Conservation (phyloP, 2,329 filamentous ascomycete genomes). For the Daldinia eschscholtzii region DNA sequence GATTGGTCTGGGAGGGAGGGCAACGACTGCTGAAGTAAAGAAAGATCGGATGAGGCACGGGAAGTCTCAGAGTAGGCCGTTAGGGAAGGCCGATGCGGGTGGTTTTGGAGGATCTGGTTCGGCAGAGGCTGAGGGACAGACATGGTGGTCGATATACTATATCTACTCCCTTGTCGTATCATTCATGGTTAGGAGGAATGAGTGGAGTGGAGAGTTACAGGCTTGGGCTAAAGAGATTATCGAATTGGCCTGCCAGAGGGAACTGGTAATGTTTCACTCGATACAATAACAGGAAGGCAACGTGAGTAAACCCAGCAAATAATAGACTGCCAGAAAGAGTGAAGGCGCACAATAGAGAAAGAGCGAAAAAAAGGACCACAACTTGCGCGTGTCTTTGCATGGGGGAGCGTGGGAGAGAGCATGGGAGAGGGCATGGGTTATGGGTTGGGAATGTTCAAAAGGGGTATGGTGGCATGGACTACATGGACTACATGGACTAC, state of each 20-base stretch:
- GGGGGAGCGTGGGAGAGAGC: constrained; percentile 12
- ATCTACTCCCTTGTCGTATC: constrained; percentile 40
- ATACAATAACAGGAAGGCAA: constrained; percentile 42
- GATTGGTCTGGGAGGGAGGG: constrained; percentile 46
- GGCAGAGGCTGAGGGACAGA: constrained; percentile 34
- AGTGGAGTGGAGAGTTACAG: constrained; percentile 42
- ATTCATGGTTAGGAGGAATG: constrained; percentile 39
- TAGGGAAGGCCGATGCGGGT: constrained; percentile 45
- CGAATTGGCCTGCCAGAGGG: constrained; percentile 34
- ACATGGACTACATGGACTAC: background rate
- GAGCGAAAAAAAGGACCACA: constrained; percentile 34
- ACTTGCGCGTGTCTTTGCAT: constrained; percentile 17
- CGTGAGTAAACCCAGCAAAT: constrained; percentile 21
- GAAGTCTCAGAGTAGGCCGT: constrained; percentile 55
- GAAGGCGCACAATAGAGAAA: constrained; percentile 30
- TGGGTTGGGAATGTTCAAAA: constrained; percentile 35
- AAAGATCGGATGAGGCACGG: constrained; percentile 56
- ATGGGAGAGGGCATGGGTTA: background rate
- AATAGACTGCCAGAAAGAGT: constrained; percentile 28
- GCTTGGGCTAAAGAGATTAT: constrained; percentile 39
- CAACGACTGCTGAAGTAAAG: constrained; percentile 45
- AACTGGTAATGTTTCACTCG: constrained; percentile 43
- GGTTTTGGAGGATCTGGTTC: constrained; percentile 28
- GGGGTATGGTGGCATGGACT: constrained; percentile 39
- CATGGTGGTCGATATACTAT: constrained; percentile 40